These are phyloP conservation scores for Acacia acuminata DNA, from an alignment of 306 rosid genomes.

Conservation along the genomic window DNA sequence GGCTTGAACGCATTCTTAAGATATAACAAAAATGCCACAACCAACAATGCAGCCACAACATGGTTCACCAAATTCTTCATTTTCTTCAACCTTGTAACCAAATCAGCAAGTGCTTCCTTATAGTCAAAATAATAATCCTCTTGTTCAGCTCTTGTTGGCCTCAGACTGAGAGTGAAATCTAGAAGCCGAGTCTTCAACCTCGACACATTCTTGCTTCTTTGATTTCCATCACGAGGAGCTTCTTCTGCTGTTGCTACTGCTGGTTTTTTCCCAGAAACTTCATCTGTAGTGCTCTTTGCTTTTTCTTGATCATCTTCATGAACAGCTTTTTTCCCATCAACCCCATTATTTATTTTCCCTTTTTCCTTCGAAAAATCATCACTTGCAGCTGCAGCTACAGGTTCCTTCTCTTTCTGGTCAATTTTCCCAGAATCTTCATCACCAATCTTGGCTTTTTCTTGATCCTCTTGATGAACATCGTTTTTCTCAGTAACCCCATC, in stretches of 20 bases:
- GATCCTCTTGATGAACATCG: background rate
- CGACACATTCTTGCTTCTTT: conserved; percentile 8
- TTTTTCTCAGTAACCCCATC: background rate
- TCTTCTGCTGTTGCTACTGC: conserved; percentile 11
- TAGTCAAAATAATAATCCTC: background rate
- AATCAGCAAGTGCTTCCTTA: conserved; percentile 9
- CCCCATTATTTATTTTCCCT: background rate
- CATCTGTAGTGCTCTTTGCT: background rate
- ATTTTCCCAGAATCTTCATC: conserved; percentile 17
- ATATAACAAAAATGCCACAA: conserved; percentile 42
- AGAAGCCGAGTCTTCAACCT: conserved; percentile 39
- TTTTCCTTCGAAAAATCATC: conserved; percentile 18
- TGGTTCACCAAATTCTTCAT: conserved; percentile 44
- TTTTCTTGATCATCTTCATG: background rate
- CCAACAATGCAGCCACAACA: conserved; percentile 37
- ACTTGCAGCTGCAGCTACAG: background rate
- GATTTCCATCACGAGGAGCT: conserved; percentile 16
- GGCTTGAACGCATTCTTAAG: conserved; percentile 33
- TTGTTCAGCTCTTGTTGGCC: conserved; percentile 8
- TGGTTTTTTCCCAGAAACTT: conserved; percentile 14
- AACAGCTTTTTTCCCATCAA: background rate
- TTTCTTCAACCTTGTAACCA: conserved; percentile 19
- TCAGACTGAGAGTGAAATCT: conserved; percentile 34
- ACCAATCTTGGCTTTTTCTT: background rate
- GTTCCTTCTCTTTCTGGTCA: conserved; percentile 28